Conservation (phyloP, 352 stramenopile genomes). For the Globisporangium abappressorium region DNA sequence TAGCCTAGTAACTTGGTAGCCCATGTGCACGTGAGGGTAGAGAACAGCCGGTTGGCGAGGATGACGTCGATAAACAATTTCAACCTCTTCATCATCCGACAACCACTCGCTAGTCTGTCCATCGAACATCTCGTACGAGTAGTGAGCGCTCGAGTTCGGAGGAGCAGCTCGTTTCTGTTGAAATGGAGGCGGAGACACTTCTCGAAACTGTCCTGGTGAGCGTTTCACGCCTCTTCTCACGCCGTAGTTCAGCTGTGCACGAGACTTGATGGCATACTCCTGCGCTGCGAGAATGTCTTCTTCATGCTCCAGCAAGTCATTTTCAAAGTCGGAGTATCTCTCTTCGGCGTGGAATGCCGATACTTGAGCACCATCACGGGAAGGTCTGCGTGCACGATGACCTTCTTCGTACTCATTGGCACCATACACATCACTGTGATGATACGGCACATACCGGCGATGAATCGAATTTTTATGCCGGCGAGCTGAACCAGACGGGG, state of each 20-base stretch:
- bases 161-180: conserved; percentile 2
- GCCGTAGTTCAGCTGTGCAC: not conserved
- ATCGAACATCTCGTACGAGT: conserved; percentile 9
- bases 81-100: conserved; percentile 13
- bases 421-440: not conserved
- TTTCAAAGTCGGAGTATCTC: conserved; percentile 10
- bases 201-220: not conserved
- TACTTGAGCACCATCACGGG: not conserved
- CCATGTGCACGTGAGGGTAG: conserved; percentile 8
- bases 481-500: not conserved
- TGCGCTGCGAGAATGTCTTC: conserved; percentile 12
- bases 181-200: conserved; percentile 8
- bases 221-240: conserved; percentile 1
- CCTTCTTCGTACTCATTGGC: conserved; percentile 1
- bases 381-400: not conserved
- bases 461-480: not conserved
- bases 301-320: conserved; percentile 14
- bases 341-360: conserved; percentile 2
- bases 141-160: not conserved
- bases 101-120: conserved; percentile 13
- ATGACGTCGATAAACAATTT: conserved; percentile 15
- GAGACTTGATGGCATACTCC: conserved; percentile 8
- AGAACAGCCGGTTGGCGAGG: conserved; percentile 6
- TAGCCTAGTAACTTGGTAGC: not conserved
- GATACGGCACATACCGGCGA: conserved; percentile 11